Conservation (phyloP, 2,329 filamentous ascomycete species). For the Fusarium sp. region DNA sequence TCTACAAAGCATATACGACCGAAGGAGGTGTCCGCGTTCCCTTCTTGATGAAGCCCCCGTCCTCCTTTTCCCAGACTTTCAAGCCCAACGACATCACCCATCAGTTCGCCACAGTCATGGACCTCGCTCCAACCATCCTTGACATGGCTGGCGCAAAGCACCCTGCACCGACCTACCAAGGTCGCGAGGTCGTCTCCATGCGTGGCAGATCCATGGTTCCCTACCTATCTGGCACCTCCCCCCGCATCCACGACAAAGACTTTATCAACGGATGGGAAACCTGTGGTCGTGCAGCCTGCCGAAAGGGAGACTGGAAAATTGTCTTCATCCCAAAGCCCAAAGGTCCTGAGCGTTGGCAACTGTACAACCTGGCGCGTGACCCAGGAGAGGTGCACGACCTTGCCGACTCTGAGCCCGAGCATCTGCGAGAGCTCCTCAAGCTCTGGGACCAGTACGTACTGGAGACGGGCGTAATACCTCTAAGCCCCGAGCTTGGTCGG, state of each 20-base stretch:
- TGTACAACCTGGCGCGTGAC: constrained; percentile 65
- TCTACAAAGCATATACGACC: constrained; percentile 57
- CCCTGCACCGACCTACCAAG: constrained; percentile 51
- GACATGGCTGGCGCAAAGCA: constrained; percentile 61
- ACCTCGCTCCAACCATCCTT: constrained; percentile 60
- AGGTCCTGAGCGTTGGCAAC: constrained; percentile 64
- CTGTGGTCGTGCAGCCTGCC: constrained; percentile 63
- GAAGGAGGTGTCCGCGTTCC: constrained; percentile 65
- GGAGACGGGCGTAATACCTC: constrained; percentile 31
- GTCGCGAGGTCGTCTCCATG: constrained; percentile 63
- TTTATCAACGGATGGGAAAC: constrained; percentile 68
- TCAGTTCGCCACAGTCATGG: constrained; percentile 58
- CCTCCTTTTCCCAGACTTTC: constrained; percentile 18
- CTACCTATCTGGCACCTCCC: constrained; percentile 51
- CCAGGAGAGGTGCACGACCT: constrained; percentile 64
- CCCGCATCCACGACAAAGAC: constrained; percentile 60
- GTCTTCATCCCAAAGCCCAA: constrained; percentile 66
- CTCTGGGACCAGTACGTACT: constrained; percentile 68
- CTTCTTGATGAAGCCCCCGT: constrained; percentile 54
- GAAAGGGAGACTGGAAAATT: constrained; percentile 68
- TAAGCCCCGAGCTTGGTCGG: constrained; percentile 63
- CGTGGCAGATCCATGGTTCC: constrained; percentile 60
- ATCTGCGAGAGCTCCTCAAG: constrained; percentile 60
- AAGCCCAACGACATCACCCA: constrained; percentile 24
- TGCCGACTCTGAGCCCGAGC: constrained; percentile 54